These are phyloP conservation scores for Colletotrichum sp. DNA, from an alignment of 2,329 filamentous ascomycete genomes.

Conservation along the genomic window DNA sequence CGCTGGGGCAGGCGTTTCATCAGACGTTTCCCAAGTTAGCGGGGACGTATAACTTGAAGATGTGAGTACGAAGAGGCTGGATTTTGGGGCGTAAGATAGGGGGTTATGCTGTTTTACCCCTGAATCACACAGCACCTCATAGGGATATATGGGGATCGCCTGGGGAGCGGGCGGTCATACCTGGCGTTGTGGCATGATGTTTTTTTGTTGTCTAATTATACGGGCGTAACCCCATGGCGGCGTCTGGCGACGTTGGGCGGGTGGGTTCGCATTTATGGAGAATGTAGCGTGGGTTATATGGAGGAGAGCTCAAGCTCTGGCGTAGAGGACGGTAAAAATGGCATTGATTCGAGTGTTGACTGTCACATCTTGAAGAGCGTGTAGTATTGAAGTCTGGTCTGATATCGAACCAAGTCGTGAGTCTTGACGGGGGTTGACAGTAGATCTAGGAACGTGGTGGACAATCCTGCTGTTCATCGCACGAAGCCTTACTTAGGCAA, in stretches of 20 bases:
- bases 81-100: not conserved
- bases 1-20: constrained; percentile 72
- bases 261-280: not conserved
- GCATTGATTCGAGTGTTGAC: not conserved
- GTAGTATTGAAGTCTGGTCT: accelerated
- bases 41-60: constrained; percentile 46
- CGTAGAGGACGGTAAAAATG: not conserved
- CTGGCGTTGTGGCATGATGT: not conserved
- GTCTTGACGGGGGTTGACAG: not conserved
- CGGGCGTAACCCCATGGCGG: not conserved
- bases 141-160: not conserved
- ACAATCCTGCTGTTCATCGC: not conserved
- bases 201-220: not conserved
- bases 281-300: not conserved
- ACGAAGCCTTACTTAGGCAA: not conserved
- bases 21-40: constrained; percentile 65
- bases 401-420: not conserved
- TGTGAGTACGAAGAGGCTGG: not conserved
- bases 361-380: not conserved
- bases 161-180: not conserved
- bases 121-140: not conserved
- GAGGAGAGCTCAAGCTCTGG: not conserved
- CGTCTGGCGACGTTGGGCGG: not conserved
- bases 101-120: not conserved
- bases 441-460: accelerated